Percentiles rank a stretch among this genome's conserved stretches.
Evolutionary conservation across 129 eudicot genomes (phyloP).

Genomic region (Ambrosia artemisiifolia): DNA sequence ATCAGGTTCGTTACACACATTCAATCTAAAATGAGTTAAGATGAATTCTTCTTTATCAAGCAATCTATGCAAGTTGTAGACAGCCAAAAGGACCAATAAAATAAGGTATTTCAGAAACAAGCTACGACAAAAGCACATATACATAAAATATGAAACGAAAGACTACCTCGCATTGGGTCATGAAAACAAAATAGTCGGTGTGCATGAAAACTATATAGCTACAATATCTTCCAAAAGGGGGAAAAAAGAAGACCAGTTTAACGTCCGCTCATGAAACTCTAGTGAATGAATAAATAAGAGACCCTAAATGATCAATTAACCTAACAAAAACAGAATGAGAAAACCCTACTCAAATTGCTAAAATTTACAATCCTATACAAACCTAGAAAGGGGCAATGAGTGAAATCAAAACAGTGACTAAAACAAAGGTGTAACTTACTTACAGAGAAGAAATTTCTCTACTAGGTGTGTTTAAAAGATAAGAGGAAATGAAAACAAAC

Average conservation of each 20-base stretch:
- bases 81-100: too few species aligned
- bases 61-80: too few species aligned
- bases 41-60: too few species aligned
- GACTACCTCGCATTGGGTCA: not conserved
- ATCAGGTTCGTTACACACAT: too few species aligned
- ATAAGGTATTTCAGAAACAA: too few species aligned
- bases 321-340: not conserved
- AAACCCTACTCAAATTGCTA: slow-evolving; percentile 21
- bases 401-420: slow-evolving; percentile 1
- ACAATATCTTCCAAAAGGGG: not conserved
- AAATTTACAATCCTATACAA: slow-evolving; percentile 15
- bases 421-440: slow-evolving; percentile 6
- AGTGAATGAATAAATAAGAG: too few species aligned
- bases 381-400: slow-evolving; percentile 14
- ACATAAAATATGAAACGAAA: slow-evolving; percentile 11
- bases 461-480: slow-evolving; percentile 11
- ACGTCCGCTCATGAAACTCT: not conserved
- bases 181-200: slow-evolving; percentile 23
- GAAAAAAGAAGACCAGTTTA: not conserved
- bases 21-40: too few species aligned
- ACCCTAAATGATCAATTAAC: slow-evolving; percentile 19
- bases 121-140: not conserved
- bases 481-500: not conserved
- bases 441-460: not conserved
- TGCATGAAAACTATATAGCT: slow-evolving; percentile 9